Conservation (phyloP, 73 alveolate species). For the Paramecium pentaurelia region DNA sequence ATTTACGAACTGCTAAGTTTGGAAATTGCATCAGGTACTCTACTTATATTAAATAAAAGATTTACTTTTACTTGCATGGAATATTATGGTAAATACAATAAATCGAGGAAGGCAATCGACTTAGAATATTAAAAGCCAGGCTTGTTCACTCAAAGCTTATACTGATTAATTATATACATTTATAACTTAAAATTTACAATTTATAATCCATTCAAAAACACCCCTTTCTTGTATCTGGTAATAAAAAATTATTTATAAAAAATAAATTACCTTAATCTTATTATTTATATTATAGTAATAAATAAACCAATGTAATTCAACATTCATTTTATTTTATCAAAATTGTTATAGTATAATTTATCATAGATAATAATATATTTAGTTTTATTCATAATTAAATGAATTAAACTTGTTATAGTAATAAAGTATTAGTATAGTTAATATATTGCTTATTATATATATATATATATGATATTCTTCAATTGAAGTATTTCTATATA, state of each 20-base stretch:
- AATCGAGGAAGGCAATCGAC: slow-evolving; percentile 58
- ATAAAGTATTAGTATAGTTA: no score
- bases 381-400: no score
- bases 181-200: neutral
- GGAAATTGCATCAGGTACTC: slow-evolving; percentile 41
- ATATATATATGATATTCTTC: neutral
- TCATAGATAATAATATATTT: no score
- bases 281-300: neutral
- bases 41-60: neutral
- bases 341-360: no score
- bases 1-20: slow-evolving; percentile 28
- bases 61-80: slow-evolving; percentile 58
- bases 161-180: neutral
- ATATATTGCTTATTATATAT: no score
- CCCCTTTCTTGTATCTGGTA: neutral
- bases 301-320: neutral
- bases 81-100: slow-evolving; percentile 53
- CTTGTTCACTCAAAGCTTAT: neutral
- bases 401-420: no score
- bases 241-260: neutral
- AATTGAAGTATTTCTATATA: neutral
- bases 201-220: neutral
- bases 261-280: neutral
- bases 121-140: slow-evolving; percentile 40
- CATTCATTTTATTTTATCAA: no score